phyloP scores from a whole-genome alignment of 306 rosid genomes.

The Rosa chinensis region DNA sequence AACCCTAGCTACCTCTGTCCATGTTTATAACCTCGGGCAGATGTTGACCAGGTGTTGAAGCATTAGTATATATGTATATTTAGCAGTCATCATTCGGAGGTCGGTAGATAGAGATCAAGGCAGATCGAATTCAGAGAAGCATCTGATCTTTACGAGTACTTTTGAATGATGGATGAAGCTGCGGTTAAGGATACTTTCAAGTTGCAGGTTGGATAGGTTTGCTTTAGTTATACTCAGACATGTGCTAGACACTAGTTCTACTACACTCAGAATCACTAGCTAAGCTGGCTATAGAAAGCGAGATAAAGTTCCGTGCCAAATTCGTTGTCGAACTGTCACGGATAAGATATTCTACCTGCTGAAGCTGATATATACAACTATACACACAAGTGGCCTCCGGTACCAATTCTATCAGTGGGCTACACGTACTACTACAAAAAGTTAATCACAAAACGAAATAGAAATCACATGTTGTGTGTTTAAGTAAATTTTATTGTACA shows the following conservation, averaged over 20 bases:
- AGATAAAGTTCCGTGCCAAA: neutral
- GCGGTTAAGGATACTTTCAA: conserved; percentile 32
- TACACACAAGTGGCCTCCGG: neutral
- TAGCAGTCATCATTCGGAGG: neutral
- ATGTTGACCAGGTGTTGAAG: neutral
- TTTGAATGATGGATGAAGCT: conserved; percentile 41
- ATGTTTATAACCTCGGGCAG: neutral
- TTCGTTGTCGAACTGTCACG: conserved; percentile 4
- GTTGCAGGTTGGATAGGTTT: conserved; percentile 29
- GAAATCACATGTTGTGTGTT: too few species aligned
- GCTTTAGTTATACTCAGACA: conserved; percentile 26
- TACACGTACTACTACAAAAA: too few species aligned
- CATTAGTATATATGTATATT: too few species aligned
- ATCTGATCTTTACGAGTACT: neutral
- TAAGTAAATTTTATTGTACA: too few species aligned
- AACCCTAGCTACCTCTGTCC: neutral
- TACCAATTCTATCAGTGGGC: neutral
- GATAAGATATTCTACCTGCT: conserved; percentile 45
- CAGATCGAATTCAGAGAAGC: neutral
- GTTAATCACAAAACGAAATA: too few species aligned
- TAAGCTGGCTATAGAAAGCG: neutral
- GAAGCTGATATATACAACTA: neutral
- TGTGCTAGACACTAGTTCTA: conserved; percentile 3
- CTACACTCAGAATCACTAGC: neutral
- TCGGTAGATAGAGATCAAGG: neutral